These are phyloP conservation scores for Cyberlindnera euphorbiae DNA, from an alignment of 805 yeast species.

Conservation along the genomic window DNA sequence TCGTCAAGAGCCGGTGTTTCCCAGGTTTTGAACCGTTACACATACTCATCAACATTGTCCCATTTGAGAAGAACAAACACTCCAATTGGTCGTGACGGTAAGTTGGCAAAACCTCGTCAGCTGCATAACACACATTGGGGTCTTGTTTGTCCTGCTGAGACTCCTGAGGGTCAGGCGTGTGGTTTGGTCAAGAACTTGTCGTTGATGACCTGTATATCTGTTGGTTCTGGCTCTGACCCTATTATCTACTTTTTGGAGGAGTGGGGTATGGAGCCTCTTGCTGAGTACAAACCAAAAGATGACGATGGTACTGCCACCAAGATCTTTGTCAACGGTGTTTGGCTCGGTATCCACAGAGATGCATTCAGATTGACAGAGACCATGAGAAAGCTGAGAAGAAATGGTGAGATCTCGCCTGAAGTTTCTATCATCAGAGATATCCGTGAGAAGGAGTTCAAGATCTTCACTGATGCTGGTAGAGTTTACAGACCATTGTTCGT, in stretches of 20 bases:
- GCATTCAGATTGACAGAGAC: slow-evolving; percentile 91
- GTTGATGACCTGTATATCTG: slow-evolving; percentile 95
- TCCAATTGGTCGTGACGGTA: slow-evolving; percentile 99
- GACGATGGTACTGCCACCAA: slow-evolving; percentile 92
- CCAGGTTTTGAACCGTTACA: slow-evolving; percentile 95
- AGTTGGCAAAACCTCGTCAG: slow-evolving; percentile 97
- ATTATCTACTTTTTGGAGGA: slow-evolving; percentile 90
- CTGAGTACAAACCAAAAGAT: slow-evolving; percentile 89
- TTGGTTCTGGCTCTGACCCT: slow-evolving; percentile 96
- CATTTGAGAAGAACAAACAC: slow-evolving; percentile 99
- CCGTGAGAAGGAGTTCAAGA: slow-evolving; percentile 92
- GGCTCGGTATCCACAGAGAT: slow-evolving; percentile 98
- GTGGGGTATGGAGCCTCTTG: slow-evolving; percentile 99
- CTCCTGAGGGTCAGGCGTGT: slow-evolving; percentile 99
- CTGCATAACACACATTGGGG: slow-evolving; percentile 99
- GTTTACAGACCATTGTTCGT: slow-evolving; percentile 94
- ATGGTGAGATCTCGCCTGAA: slow-evolving; percentile 93
- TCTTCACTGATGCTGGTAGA: slow-evolving; percentile 97
- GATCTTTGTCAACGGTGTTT: slow-evolving; percentile 96
- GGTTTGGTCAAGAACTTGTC: slow-evolving; percentile 96
- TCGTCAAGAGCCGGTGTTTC: slow-evolving; percentile 98
- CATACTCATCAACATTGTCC: slow-evolving; percentile 96
- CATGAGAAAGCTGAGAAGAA: slow-evolving; percentile 86
- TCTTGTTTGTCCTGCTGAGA: slow-evolving; percentile 98
- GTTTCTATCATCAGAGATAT: slow-evolving; percentile 96